These are phyloP conservation scores for Colletotrichum incanum DNA, from an alignment of 2,329 filamentous ascomycete species.

Conservation along the genomic window DNA sequence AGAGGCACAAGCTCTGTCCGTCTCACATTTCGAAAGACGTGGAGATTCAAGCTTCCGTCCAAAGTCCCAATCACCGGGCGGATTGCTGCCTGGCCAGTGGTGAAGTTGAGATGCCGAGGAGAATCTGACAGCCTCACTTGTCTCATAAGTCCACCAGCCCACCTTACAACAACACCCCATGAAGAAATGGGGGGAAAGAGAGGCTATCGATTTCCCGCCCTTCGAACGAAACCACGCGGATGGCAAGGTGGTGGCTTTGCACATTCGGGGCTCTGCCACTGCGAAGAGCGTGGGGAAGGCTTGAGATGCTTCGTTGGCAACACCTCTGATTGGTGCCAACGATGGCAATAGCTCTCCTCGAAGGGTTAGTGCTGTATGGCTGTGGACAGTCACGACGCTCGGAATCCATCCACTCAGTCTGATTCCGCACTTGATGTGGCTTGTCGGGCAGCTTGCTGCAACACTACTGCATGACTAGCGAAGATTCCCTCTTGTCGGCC, in stretches of 20 bases:
- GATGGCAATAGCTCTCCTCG: not conserved
- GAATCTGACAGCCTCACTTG: slow-evolving; percentile 33
- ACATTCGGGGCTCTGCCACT: slow-evolving; percentile 16
- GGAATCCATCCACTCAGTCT: not conserved
- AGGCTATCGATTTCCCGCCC: slow-evolving; percentile 3
- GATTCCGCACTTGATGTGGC: slow-evolving; percentile 22
- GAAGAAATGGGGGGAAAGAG: not conserved
- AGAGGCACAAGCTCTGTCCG: slow-evolving; percentile 18
- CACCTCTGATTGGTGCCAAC: not conserved
- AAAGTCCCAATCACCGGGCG: slow-evolving; percentile 7
- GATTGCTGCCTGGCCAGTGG: slow-evolving; percentile 27
- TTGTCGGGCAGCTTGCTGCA: slow-evolving; percentile 35
- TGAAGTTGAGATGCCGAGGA: slow-evolving; percentile 28
- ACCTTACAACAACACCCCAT: not conserved
- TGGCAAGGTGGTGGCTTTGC: slow-evolving; percentile 18
- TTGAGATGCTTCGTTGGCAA: not conserved
- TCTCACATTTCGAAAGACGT: not conserved
- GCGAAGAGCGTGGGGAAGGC: not conserved
- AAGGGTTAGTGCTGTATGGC: slow-evolving; percentile 7
- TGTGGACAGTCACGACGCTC: slow-evolving; percentile 1
- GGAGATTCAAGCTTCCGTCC: slow-evolving; percentile 15
- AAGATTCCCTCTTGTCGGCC: not conserved
- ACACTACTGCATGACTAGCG: slow-evolving; percentile 24
- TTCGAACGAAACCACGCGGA: not conserved
- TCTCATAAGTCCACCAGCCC: slow-evolving; percentile 4